Conservation (phyloP, 352 stramenopile genomes). For the Pythium volutum region DNA sequence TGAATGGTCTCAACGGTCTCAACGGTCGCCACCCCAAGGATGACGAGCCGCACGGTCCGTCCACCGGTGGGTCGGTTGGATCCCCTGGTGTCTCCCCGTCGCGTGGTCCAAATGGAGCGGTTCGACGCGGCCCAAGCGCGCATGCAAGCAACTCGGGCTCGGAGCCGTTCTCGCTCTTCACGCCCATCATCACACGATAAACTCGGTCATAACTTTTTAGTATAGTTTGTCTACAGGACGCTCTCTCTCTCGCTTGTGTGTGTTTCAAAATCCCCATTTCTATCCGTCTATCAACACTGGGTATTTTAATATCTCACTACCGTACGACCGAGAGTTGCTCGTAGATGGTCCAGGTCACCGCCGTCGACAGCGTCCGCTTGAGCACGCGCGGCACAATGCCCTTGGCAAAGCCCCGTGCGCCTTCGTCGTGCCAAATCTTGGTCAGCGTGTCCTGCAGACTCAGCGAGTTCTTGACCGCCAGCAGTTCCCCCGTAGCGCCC, state of each 20-base stretch:
- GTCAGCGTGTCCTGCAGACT: constrained; percentile 58
- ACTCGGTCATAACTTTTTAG: background rate
- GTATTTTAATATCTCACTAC: constrained; percentile 25
- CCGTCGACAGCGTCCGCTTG: constrained; percentile 97
- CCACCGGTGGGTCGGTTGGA: background rate
- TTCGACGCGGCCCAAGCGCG: constrained; percentile 18
- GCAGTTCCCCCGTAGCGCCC: constrained; percentile 25
- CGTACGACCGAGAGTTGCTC: constrained; percentile 81
- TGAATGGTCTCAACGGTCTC: constrained; percentile 27
- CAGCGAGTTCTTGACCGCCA: constrained; percentile 52
- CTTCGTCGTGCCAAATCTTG: constrained; percentile 92
- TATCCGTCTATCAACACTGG: background rate
- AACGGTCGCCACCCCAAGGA: constrained; percentile 19
- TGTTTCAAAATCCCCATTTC: background rate
- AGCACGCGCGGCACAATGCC: constrained; percentile 93
- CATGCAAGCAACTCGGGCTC: background rate
- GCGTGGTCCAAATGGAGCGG: constrained; percentile 25
- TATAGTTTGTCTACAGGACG: background rate
- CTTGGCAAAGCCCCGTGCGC: constrained; percentile 90
- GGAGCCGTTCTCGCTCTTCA: constrained; percentile 83
- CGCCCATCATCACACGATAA: constrained; percentile 85
- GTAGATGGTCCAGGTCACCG: constrained; percentile 99
- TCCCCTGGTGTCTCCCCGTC: background rate
- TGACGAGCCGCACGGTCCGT: background rate
- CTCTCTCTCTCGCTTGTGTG: background rate